A percentile compares a stretch with the other conserved stretches of the same genome.
Conservation (phyloP, 2,329 filamentous ascomycete species). For the Penicillium aurantiogriseum region DNA sequence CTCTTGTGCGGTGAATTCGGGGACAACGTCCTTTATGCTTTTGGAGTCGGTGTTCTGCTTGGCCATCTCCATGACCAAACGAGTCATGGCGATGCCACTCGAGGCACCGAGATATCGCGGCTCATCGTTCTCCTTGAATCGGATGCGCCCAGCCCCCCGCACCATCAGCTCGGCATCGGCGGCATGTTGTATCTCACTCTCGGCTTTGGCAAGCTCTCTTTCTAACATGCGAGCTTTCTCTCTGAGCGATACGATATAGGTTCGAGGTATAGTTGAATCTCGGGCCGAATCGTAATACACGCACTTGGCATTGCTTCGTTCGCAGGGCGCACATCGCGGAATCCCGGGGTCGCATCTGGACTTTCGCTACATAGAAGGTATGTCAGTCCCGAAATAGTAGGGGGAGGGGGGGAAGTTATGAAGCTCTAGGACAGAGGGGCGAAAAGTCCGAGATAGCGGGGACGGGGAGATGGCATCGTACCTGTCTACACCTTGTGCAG, state of each 20-base stretch:
- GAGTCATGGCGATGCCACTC: slow-evolving; percentile 92
- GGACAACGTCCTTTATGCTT: slow-evolving; percentile 88
- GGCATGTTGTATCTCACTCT: slow-evolving; percentile 70
- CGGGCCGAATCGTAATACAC: slow-evolving; percentile 93
- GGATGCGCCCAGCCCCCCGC: slow-evolving; percentile 79
- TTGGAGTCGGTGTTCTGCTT: slow-evolving; percentile 90
- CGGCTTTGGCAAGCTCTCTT: slow-evolving; percentile 73
- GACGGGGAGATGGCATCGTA: slow-evolving; percentile 29
- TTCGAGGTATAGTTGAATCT: slow-evolving; percentile 79
- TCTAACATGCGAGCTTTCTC: slow-evolving; percentile 81
- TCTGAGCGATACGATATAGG: slow-evolving; percentile 89
- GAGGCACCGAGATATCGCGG: slow-evolving; percentile 88
- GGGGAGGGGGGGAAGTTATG: not conserved
- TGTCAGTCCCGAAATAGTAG: slow-evolving; percentile 12
- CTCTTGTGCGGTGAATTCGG: slow-evolving; percentile 66
- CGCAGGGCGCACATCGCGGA: slow-evolving; percentile 87
- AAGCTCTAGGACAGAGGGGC: not conserved
- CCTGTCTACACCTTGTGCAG: slow-evolving; percentile 51
- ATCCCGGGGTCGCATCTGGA: slow-evolving; percentile 92
- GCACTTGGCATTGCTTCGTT: slow-evolving; percentile 85
- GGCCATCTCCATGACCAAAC: slow-evolving; percentile 92
- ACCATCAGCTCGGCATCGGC: slow-evolving; percentile 80
- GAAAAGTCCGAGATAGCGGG: not conserved
- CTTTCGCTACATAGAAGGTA: slow-evolving; percentile 66
- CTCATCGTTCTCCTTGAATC: slow-evolving; percentile 81